A percentile compares a stretch with the other conserved stretches of the same genome.
Conservation (phyloP, 257 asterid species). For the Solanum corneliomulleri region DNA sequence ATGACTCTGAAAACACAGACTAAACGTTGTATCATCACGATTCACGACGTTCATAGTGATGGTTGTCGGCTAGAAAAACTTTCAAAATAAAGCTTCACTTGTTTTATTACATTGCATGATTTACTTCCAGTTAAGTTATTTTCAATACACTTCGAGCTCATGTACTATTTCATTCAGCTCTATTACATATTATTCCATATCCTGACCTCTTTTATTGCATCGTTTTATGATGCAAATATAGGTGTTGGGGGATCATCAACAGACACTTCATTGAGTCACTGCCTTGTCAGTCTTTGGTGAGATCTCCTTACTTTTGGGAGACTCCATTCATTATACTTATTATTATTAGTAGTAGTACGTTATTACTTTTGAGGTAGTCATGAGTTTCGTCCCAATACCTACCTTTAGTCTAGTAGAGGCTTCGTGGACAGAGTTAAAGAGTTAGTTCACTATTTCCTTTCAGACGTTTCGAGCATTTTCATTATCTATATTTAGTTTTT, state of each 20-base stretch:
- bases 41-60: too few species aligned
- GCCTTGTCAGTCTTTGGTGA: not conserved
- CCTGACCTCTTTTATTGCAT: not conserved
- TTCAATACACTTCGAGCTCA: not conserved
- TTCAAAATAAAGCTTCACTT: not conserved
- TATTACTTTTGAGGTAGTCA: not conserved
- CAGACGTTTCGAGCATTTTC: not conserved
- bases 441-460: not conserved
- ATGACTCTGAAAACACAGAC: too few species aligned
- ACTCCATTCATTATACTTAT: too few species aligned
- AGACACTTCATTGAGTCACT: not conserved
- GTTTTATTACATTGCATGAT: not conserved
- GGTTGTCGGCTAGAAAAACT: too few species aligned
- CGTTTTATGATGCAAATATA: too few species aligned
- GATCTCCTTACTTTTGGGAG: not conserved
- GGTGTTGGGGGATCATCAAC: too few species aligned
- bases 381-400: not conserved
- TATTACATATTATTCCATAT: not conserved
- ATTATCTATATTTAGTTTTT: not conserved
- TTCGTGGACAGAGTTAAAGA: not conserved
- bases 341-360: not conserved
- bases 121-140: not conserved
- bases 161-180: too few species aligned
- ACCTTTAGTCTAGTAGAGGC: not conserved
- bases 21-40: too few species aligned